Conservation (phyloP, 306 rosid genomes). For the Cicer yamashitae region DNA sequence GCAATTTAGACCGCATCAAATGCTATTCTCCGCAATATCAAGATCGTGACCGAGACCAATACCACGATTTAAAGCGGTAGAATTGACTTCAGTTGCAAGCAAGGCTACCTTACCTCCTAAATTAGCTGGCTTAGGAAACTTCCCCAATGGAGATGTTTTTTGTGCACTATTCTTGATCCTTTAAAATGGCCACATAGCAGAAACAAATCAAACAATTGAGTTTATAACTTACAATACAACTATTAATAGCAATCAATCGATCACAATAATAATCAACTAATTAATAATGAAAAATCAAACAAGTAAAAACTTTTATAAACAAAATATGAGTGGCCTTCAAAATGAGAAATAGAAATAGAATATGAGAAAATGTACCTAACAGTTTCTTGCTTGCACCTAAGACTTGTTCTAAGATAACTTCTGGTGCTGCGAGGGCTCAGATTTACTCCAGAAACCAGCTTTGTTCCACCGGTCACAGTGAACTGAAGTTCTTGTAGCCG, state of each 20-base stretch:
- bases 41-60: not conserved
- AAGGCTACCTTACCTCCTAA: constrained; percentile 54
- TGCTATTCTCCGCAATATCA: not conserved
- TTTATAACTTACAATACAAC: not conserved
- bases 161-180: constrained; percentile 63
- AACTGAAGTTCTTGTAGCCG: constrained; percentile 92
- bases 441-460: constrained; percentile 78
- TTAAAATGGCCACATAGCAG: constrained; percentile 38
- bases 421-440: constrained; percentile 96
- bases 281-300: not conserved
- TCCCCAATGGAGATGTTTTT: constrained; percentile 72
- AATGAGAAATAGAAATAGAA: not conserved
- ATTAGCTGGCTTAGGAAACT: constrained; percentile 71
- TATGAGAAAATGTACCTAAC: constrained; percentile 50
- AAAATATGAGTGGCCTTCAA: not conserved
- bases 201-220: not conserved
- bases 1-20: not conserved
- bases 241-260: not conserved
- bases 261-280: not conserved
- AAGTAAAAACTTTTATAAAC: not conserved
- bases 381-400: constrained; percentile 94
- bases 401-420: constrained; percentile 80
- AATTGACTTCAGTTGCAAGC: not conserved
- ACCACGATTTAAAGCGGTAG: not conserved
- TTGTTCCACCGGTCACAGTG: constrained; percentile 78